phyloP scores from a whole-genome alignment of 441 rosid genomes.

The Codiaeum variegatum region DNA sequence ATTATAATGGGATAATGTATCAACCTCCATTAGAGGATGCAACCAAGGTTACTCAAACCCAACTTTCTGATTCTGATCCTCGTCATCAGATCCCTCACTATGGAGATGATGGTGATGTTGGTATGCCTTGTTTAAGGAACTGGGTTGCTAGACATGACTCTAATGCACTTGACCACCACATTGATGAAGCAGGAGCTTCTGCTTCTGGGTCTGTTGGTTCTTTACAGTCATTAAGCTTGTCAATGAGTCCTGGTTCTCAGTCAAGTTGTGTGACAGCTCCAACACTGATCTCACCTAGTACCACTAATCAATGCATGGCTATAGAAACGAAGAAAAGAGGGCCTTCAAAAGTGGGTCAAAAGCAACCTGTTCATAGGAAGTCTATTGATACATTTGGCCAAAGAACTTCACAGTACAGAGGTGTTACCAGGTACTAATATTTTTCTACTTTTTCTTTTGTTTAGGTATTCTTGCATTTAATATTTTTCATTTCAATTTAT shows the following conservation, averaged over 20 bases:
- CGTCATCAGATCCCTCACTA: slow-evolving; percentile 33
- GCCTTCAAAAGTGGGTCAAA: slow-evolving; percentile 44
- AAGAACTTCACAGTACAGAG: slow-evolving; percentile 95
- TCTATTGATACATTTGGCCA: slow-evolving; percentile 96
- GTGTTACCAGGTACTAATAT: slow-evolving; percentile 69
- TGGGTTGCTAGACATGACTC: slow-evolving; percentile 47
- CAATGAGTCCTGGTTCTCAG: slow-evolving; percentile 80
- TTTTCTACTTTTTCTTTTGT: not conserved
- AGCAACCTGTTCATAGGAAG: slow-evolving; percentile 81
- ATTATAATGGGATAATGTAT: slow-evolving; percentile 32
- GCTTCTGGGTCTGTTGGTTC: slow-evolving; percentile 30
- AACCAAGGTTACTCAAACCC: slow-evolving; percentile 30
- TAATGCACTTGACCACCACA: slow-evolving; percentile 32
- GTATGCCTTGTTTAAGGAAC: slow-evolving; percentile 36
- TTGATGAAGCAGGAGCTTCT: slow-evolving; percentile 33
- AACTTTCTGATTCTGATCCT: slow-evolving; percentile 30
- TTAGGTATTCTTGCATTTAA: not conserved
- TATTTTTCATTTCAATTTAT: not conserved
- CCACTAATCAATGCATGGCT: slow-evolving; percentile 34
- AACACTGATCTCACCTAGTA: slow-evolving; percentile 48
- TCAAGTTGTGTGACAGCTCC: slow-evolving; percentile 61
- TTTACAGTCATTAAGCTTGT: slow-evolving; percentile 58
- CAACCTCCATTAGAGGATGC: slow-evolving; percentile 33
- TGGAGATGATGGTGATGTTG: slow-evolving; percentile 28
- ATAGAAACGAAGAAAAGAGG: slow-evolving; percentile 60